These are phyloP conservation scores for Bolboschoenus planiculmis DNA, from an alignment of 176 grass and related monocot species.

Conservation along the genomic window DNA sequence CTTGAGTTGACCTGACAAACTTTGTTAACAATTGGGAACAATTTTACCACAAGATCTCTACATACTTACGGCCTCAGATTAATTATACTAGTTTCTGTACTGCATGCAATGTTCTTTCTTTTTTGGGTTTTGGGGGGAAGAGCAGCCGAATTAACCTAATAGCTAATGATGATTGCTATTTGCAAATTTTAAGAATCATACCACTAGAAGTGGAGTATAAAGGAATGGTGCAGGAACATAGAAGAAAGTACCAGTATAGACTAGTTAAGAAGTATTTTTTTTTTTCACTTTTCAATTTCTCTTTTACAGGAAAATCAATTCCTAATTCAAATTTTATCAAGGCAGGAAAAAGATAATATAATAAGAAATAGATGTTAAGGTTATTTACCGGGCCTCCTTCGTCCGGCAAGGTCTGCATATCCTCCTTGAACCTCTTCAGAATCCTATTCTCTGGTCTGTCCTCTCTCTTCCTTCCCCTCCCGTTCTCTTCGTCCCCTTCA, in stretches of 20 bases:
- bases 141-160: too few species aligned
- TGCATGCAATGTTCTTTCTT: too few species aligned
- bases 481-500: background rate
- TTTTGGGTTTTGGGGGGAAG: too few species aligned
- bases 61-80: background rate
- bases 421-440: constrained; percentile 67
- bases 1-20: background rate
- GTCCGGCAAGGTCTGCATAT: constrained; percentile 63
- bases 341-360: background rate
- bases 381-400: constrained; percentile 37
- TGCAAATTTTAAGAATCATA: background rate
- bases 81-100: background rate
- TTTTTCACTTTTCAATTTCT: background rate
- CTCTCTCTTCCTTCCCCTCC: background rate
- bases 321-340: background rate
- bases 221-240: background rate
- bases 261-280: background rate
- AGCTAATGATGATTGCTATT: background rate
- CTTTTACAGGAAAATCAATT: background rate
- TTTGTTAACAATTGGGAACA: background rate
- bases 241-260: background rate
- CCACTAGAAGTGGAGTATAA: background rate
- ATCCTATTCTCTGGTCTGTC: constrained; percentile 34
- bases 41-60: background rate
- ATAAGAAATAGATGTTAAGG: background rate